phyloP scores from a whole-genome alignment of 306 rosid species.

The Sindora glabra region DNA sequence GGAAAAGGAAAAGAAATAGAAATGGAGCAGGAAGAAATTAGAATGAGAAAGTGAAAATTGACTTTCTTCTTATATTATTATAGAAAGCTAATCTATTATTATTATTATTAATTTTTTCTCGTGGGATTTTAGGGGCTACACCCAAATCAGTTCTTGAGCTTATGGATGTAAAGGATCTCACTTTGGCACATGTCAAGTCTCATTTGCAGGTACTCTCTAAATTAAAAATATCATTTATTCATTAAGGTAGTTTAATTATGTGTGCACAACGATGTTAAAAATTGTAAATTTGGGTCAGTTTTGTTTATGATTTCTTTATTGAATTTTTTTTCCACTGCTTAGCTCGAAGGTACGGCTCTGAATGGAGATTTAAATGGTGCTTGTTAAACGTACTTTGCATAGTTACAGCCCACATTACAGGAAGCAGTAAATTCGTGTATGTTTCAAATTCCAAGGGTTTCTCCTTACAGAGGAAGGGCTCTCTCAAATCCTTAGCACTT shows the following conservation, averaged over 20 bases:
- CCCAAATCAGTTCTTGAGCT: conserved; percentile 99
- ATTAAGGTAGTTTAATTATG: background rate
- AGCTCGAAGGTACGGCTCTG: conserved; percentile 18
- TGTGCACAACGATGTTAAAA: background rate
- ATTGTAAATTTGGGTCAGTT: background rate
- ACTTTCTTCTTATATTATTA: background rate
- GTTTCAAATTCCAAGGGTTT: conserved; percentile 65
- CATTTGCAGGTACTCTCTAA: conserved; percentile 83
- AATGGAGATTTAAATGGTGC: conserved; percentile 11
- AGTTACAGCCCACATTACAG: conserved; percentile 27
- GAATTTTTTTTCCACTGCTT: background rate
- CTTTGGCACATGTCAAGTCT: conserved; percentile 97
- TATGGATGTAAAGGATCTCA: conserved; percentile 99
- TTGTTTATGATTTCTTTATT: background rate
- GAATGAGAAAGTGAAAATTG: background rate
- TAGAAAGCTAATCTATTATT: background rate
- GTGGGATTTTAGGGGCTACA: conserved; percentile 63
- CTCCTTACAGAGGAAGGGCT: conserved; percentile 27
- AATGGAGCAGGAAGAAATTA: no score
- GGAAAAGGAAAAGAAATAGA: background rate
- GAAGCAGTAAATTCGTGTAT: conserved; percentile 27
- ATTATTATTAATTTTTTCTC: background rate
- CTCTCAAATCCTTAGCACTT: conserved; percentile 55
- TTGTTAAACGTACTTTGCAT: conserved; percentile 3
- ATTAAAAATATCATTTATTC: background rate